phyloP scores from a whole-genome alignment of 2,329 filamentous ascomycete species.

The Periconia sp. region DNA sequence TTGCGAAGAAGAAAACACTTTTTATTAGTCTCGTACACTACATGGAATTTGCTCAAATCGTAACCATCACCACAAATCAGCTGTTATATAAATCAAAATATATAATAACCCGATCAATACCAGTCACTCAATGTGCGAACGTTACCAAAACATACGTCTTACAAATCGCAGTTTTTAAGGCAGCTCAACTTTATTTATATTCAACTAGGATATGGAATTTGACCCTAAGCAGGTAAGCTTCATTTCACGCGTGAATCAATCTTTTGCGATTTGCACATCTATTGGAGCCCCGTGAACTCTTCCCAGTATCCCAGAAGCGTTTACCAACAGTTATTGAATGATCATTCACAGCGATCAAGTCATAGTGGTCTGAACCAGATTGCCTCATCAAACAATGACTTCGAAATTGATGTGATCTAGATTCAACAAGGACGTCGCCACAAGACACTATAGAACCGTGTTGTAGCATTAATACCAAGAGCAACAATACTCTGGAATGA shows the following conservation, averaged over 20 bases:
- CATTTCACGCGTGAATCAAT: slow-evolving; percentile 17
- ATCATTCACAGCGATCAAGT: slow-evolving; percentile 3
- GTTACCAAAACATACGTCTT: slow-evolving; percentile 26
- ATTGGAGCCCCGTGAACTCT: slow-evolving; percentile 16
- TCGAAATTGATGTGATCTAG: too few species aligned
- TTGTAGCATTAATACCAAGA: too few species aligned
- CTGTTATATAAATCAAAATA: slow-evolving; percentile 19
- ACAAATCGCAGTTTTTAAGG: slow-evolving; percentile 24
- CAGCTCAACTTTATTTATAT: slow-evolving; percentile 27
- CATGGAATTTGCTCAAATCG: slow-evolving; percentile 32
- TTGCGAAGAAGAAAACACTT: too few species aligned
- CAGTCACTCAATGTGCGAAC: slow-evolving; percentile 24
- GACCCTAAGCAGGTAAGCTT: slow-evolving; percentile 18
- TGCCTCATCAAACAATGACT: too few species aligned
- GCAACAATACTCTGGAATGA: too few species aligned
- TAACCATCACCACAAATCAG: slow-evolving; percentile 28
- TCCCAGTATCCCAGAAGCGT: slow-evolving; percentile 14
- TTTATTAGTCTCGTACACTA: slow-evolving; percentile 23
- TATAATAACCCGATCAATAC: slow-evolving; percentile 12
- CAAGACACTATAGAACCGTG: too few species aligned
- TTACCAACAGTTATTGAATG: slow-evolving; percentile 8
- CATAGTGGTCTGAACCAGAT: too few species aligned
- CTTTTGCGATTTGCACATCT: slow-evolving; percentile 21
- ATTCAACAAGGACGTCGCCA: too few species aligned
- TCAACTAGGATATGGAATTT: slow-evolving; percentile 21